These are phyloP conservation scores for Erigeron canadensis DNA, from an alignment of 129 eudicot species.

Conservation along the genomic window DNA sequence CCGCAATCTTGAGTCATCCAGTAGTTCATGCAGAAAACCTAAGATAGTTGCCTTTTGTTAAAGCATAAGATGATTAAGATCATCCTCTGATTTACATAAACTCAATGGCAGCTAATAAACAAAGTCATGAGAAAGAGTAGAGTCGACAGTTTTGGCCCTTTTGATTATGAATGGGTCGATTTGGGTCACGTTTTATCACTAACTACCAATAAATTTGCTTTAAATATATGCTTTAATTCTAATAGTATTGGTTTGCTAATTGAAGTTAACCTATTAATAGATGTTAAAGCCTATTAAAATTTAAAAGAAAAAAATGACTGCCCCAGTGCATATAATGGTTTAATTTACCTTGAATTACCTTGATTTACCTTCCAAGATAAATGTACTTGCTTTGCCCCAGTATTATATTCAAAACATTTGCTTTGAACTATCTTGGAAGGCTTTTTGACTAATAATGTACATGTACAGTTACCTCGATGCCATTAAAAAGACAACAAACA, in stretches of 20 bases:
- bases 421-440: no score
- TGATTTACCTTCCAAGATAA: not conserved
- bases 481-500: no score
- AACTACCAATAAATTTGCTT: not conserved
- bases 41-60: not conserved
- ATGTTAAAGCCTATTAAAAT: no score
- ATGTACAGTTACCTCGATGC: no score
- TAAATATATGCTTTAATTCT: no score
- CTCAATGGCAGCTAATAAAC: conserved; percentile 6
- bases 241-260: no score
- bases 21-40: conserved; percentile 75
- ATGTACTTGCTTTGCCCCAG: not conserved
- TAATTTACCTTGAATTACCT: not conserved
- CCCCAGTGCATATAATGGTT: not conserved
- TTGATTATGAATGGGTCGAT: not conserved
- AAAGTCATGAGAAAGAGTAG: not conserved
- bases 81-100: conserved; percentile 5
- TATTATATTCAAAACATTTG: no score
- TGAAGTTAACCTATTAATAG: no score
- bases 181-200: not conserved
- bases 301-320: not conserved
- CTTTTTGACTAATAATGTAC: no score
- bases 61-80: not conserved
- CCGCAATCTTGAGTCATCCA: conserved; percentile 93
- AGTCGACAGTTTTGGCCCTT: not conserved